These are phyloP conservation scores for Ceratobasidium sp. DNA, from an alignment of 1,284 basidiomycete species.

Conservation along the genomic window DNA sequence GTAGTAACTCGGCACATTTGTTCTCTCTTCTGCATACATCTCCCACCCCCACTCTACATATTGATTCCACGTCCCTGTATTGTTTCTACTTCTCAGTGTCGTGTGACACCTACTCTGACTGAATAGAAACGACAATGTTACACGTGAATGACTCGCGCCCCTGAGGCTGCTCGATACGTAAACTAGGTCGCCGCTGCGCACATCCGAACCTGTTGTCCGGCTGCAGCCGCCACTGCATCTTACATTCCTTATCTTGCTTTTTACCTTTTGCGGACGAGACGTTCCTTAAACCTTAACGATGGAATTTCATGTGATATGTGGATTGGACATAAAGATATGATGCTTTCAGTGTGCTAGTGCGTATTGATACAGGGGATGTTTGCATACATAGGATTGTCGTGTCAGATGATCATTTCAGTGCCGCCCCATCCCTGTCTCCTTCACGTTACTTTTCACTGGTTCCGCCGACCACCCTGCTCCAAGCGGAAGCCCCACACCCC, in stretches of 20 bases:
- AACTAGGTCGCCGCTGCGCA: background rate
- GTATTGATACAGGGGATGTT: constrained; percentile 41
- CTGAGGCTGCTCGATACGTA: background rate
- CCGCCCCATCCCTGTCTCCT: constrained; percentile 1
- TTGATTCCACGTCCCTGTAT: constrained; percentile 23
- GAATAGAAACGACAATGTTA: constrained; percentile 34
- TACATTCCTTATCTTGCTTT: background rate
- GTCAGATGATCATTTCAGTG: constrained; percentile 21
- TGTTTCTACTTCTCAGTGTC: constrained; percentile 31
- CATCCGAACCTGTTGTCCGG: background rate
- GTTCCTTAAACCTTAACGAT: background rate
- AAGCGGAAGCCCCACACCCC: constrained; percentile 4
- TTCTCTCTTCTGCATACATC: constrained; percentile 13
- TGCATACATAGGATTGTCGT: background rate
- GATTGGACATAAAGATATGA: constrained; percentile 32
- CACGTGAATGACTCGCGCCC: constrained; percentile 15
- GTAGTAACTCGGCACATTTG: constrained; percentile 31
- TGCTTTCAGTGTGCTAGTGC: constrained; percentile 14
- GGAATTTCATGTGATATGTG: background rate
- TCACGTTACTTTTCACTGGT: constrained; percentile 13
- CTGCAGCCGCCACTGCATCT: background rate
- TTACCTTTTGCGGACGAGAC: background rate
- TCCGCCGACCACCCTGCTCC: background rate
- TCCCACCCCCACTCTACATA: constrained; percentile 42
- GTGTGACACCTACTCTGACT: constrained; percentile 7